These are phyloP conservation scores for Penicillium sp. DNA, from an alignment of 2,329 filamentous ascomycete species.

Conservation along the genomic window DNA sequence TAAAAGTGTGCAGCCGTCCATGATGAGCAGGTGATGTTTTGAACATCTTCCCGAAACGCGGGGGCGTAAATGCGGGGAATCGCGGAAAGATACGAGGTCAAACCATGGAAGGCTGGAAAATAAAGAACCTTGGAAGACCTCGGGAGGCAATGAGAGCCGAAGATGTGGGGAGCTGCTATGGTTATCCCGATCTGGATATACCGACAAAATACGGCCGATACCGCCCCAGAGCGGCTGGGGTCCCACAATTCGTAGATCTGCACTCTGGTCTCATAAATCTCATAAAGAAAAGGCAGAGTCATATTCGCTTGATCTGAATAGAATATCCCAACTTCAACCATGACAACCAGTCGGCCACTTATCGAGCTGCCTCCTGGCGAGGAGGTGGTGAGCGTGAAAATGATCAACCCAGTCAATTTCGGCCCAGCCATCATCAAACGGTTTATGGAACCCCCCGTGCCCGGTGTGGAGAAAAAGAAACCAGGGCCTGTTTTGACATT, in stretches of 20 bases:
- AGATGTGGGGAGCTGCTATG: not conserved
- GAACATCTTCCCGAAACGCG: not conserved
- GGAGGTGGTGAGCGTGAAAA: conserved; percentile 9
- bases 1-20: not conserved
- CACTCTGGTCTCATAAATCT: not conserved
- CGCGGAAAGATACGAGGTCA: not conserved
- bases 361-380: not conserved
- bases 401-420: conserved; percentile 43
- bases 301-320: not conserved
- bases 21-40: not conserved
- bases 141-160: not conserved
- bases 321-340: not conserved
- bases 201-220: not conserved
- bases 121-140: too few species aligned
- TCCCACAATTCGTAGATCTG: not conserved
- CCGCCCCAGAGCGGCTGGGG: not conserved
- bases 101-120: not conserved
- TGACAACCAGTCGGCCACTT: conserved; percentile 21
- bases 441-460: conserved; percentile 41
- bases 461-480: conserved; percentile 29
- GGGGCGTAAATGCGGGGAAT: not conserved
- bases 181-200: not conserved
- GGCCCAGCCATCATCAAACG: conserved; percentile 39
- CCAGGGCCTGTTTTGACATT: conserved; percentile 4
- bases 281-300: not conserved